Conservation (phyloP, 2,329 filamentous ascomycete genomes). For the Ilyonectria mors-panacis region DNA sequence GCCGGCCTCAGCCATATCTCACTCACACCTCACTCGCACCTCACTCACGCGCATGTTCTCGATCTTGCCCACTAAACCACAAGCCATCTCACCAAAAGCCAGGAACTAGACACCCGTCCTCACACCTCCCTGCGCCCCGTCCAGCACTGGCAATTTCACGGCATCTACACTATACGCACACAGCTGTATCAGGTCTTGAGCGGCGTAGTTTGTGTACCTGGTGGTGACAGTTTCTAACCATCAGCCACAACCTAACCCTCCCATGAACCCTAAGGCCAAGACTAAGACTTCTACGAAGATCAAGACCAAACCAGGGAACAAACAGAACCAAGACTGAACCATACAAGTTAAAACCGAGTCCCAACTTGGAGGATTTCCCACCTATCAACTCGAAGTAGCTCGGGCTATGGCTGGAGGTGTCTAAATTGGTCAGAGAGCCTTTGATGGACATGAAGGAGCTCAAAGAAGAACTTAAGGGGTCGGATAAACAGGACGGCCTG, state of each 20-base stretch:
- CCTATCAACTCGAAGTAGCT: constrained; percentile 6
- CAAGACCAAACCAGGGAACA: neutral
- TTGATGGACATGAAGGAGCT: constrained; percentile 28
- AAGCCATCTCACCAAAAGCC: too few species aligned
- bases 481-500: neutral
- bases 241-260: too few species aligned
- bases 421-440: constrained; percentile 7
- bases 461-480: constrained; percentile 7
- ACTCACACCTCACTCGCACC: too few species aligned
- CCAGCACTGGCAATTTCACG: too few species aligned
- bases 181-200: too few species aligned
- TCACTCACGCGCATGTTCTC: too few species aligned
- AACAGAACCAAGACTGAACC: neutral
- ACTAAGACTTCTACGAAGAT: neutral
- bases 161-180: too few species aligned
- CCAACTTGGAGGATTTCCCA: constrained; percentile 5
- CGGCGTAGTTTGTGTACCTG: too few species aligned
- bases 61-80: too few species aligned
- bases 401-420: neutral
- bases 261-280: neutral
- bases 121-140: too few species aligned
- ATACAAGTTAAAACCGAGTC: neutral
- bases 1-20: neutral
- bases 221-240: too few species aligned
- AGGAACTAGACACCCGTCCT: too few species aligned